phyloP scores from a whole-genome alignment of 192 early-diverging fungal species.

The Coemansia aciculifera region DNA sequence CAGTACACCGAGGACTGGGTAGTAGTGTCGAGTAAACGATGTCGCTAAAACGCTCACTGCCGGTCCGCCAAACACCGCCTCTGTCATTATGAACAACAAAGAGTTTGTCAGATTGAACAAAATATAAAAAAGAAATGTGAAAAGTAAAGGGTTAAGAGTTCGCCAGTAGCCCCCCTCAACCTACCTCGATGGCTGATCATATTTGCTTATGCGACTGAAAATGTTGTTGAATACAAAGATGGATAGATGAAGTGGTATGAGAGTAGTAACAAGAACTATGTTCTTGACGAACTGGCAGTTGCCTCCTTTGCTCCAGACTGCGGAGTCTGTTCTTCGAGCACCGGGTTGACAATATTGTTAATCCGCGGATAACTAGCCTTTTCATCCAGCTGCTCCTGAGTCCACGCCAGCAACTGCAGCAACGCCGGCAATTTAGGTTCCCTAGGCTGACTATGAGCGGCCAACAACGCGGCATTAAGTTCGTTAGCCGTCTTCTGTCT shows the following conservation, averaged over 20 bases:
- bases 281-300: background rate
- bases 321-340: conserved; percentile 55
- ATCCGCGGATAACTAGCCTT: conserved; percentile 82
- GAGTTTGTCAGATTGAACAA: background rate
- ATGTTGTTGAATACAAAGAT: background rate
- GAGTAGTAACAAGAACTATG: background rate
- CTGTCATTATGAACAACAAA: background rate
- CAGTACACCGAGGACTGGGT: conserved; percentile 45
- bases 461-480: conserved; percentile 90
- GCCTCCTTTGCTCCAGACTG: background rate
- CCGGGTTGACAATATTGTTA: conserved; percentile 76
- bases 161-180: background rate
- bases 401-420: conserved; percentile 91
- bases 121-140: conserved; percentile 7
- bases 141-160: background rate
- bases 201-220: background rate
- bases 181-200: background rate
- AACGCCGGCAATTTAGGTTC: conserved; percentile 92
- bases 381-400: conserved; percentile 90
- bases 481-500: conserved; percentile 91
- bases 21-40: conserved; percentile 35
- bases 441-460: conserved; percentile 86
- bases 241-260: background rate
- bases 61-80: conserved; percentile 21
- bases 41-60: conserved; percentile 14